Evolutionary conservation across 2,329 filamentous ascomycete genomes (phyloP).

Genomic region (Aureobasidium vineae): DNA sequence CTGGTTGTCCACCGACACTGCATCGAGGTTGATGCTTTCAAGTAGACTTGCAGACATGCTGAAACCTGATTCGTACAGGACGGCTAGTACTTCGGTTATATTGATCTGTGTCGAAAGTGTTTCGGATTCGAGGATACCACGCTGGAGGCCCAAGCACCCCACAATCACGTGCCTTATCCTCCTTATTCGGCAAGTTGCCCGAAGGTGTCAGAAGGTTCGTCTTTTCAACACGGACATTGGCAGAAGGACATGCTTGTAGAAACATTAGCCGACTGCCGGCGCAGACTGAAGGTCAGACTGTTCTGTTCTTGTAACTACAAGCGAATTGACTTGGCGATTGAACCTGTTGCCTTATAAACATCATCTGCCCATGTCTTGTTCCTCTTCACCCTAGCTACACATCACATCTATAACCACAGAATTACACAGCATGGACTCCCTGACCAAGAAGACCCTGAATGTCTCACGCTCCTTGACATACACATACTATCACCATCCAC

Average conservation of each 20-base stretch:
- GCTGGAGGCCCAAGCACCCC: too few species aligned
- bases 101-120: too few species aligned
- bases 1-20: too few species aligned
- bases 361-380: background rate
- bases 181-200: background rate
- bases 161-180: background rate
- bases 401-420: background rate
- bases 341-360: background rate
- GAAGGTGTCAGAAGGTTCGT: background rate
- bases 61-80: too few species aligned
- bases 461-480: conserved; percentile 38
- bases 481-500: conserved; percentile 42
- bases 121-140: too few species aligned
- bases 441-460: conserved; percentile 21
- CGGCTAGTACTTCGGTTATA: too few species aligned
- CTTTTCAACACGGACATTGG: background rate
- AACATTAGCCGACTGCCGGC: background rate
- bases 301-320: background rate
- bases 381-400: background rate
- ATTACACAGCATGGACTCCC: conserved; percentile 14
- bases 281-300: conserved; percentile 4
- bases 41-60: too few species aligned
- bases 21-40: too few species aligned
- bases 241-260: background rate
- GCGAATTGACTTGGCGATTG: conserved; percentile 1